Evolutionary conservation across 768 basidiomycete genomes (phyloP), one percentile per base, ranked within the genome.

Genomic region (Boletus subcaerulescens): DNA sequence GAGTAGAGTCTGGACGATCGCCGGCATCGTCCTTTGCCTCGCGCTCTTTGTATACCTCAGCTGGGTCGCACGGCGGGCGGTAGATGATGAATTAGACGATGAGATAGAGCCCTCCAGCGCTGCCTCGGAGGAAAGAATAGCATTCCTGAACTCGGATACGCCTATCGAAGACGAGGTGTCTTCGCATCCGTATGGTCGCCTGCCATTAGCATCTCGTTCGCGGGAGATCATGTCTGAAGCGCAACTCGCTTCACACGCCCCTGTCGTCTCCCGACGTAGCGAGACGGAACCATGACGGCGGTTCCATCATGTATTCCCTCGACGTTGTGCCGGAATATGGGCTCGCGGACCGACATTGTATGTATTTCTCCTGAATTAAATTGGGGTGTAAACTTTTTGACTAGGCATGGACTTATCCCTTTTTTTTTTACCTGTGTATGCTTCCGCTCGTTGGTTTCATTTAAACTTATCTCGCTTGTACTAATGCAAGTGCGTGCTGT

Each of bases 41-140:
- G 80, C 77, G 36, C 84, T 94, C 60, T 81, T 93, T 59, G 62
- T 91, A 46, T 95, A 95, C 72, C 78, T 95, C 47, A 84, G 87
- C 45, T 78, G 82, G 68, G 83, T 95, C 55, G 92, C 92, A 39
- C 86, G 91, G 14, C 78, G 80, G 49, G 83, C 83, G 3, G 82
- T 85, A 24, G 78, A 82, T 59, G 79, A 80, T 29, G 80, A 81
- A 56, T 72, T 81, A 11, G 77, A 70, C 5, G 79, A 80, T 53
- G 79, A 79, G 32, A 63, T 40, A 29, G 72, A 70, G 32, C 56
- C 65, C 18, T 54, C 63, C 17, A 33, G 39, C 36, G 45, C 61
- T 22, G 60, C 74, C 50, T 66, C 69, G 38, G 84, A 86, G 63
- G 84, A 84, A 64, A 76, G 74, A 14, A 65, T 79, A 33, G 80